Percentiles rank a stretch among this genome's conserved stretches.
Conservation (phyloP, 2,329 filamentous ascomycete species). For the Aphanoascus verrucosus region DNA sequence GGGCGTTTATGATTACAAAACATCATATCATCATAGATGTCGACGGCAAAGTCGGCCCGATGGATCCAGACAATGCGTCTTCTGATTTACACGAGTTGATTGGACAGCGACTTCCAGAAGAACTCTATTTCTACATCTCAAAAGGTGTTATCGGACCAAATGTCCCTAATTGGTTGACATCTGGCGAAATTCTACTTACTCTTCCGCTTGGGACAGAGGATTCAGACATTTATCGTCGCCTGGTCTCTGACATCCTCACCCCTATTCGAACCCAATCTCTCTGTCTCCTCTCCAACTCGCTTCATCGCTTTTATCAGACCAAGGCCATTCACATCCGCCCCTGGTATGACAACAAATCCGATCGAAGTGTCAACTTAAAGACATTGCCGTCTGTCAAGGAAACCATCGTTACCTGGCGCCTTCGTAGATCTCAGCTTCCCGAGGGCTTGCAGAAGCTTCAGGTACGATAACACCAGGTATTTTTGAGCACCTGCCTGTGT, state of each 20-base stretch:
- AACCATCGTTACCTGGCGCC: conserved; percentile 58
- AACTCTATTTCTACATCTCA: conserved; percentile 83
- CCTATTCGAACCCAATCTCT: conserved; percentile 66
- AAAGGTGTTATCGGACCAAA: conserved; percentile 69
- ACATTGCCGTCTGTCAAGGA: conserved; percentile 44
- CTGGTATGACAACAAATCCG: conserved; percentile 66
- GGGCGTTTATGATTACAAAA: conserved; percentile 71
- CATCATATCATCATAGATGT: conserved; percentile 75
- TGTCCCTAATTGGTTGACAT: conserved; percentile 70
- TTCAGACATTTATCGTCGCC: conserved; percentile 66
- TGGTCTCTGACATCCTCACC: conserved; percentile 64
- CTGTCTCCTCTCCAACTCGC: conserved; percentile 63
- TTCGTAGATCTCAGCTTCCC: conserved; percentile 48
- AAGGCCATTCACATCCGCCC: conserved; percentile 66
- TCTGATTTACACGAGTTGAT: conserved; percentile 81
- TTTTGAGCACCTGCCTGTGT: neutral
- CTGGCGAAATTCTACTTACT: conserved; percentile 63
- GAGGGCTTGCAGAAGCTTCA: conserved; percentile 28
- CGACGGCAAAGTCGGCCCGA: conserved; percentile 64
- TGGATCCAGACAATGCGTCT: conserved; percentile 63
- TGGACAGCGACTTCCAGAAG: conserved; percentile 77
- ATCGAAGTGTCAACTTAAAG: conserved; percentile 54
- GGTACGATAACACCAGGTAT: conserved; percentile 6
- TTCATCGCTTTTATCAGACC: conserved; percentile 74
- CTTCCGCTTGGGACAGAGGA: conserved; percentile 79